These are phyloP conservation scores for Ascochyta fabae DNA, from an alignment of 2,329 filamentous ascomycete genomes.

Conservation along the genomic window DNA sequence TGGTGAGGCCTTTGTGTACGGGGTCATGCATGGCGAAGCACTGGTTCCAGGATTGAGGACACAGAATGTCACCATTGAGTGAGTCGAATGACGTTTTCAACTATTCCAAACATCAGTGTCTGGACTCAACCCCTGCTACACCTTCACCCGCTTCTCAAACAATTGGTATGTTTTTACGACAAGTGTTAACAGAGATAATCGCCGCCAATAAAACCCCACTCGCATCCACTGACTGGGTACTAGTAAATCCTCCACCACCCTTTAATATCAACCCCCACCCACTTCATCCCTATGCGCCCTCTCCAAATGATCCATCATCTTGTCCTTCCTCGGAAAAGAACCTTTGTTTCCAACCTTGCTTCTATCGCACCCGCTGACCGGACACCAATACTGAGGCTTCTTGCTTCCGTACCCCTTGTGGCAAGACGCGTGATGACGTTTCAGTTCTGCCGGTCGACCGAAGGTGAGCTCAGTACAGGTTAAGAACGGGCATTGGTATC, in stretches of 20 bases:
- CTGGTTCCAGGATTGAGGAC: slow-evolving; percentile 16
- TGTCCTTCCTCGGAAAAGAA: slow-evolving; percentile 15
- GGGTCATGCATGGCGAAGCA: slow-evolving; percentile 34
- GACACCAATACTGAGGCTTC: slow-evolving; percentile 12
- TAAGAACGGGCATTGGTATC: slow-evolving; percentile 6
- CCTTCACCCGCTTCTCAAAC: not conserved
- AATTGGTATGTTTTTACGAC: slow-evolving; percentile 5
- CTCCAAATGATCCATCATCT: slow-evolving; percentile 19
- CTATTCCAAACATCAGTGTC: not conserved
- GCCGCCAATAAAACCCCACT: slow-evolving; percentile 5
- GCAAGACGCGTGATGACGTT: slow-evolving; percentile 5
- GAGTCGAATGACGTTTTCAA: not conserved
- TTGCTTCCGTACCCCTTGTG: not conserved
- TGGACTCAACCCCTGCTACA: not conserved
- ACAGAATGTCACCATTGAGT: slow-evolving; percentile 22
- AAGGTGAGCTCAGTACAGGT: slow-evolving; percentile 3
- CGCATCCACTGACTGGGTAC: slow-evolving; percentile 8
- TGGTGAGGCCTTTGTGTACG: slow-evolving; percentile 36
- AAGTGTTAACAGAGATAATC: slow-evolving; percentile 13
- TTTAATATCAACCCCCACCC: not conserved
- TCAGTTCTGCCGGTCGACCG: slow-evolving; percentile 9
- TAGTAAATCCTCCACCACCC: not conserved
- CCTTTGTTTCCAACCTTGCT: not conserved
- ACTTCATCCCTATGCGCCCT: slow-evolving; percentile 8
- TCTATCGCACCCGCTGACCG: slow-evolving; percentile 2